These are phyloP conservation scores for Phanerodontia chrysosporium DNA, from an alignment of 768 basidiomycete genomes.

Conservation along the genomic window DNA sequence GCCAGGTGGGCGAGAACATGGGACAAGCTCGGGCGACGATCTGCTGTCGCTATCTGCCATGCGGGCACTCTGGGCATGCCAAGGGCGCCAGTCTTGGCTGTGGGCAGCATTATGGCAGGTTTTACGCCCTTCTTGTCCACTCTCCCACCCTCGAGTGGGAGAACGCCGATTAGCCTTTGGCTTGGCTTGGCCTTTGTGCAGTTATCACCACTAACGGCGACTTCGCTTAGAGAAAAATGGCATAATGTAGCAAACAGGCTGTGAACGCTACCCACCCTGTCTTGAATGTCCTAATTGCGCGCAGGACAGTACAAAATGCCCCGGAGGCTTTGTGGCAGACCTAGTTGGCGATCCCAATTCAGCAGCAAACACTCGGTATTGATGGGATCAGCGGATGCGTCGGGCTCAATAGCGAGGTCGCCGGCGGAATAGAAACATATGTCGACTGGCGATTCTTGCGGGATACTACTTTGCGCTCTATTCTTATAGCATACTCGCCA, in stretches of 20 bases:
- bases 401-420: neutral
- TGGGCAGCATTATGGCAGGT: neutral
- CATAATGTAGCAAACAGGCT: neutral
- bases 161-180: neutral
- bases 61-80: neutral
- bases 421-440: too few species aligned
- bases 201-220: neutral
- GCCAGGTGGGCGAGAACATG: neutral
- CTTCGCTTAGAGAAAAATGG: neutral
- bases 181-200: neutral
- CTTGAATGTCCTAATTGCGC: neutral
- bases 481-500: too few species aligned
- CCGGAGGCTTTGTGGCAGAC: neutral
- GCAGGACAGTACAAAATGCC: neutral
- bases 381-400: neutral
- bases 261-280: neutral
- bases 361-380: neutral
- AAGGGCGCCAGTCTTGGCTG: neutral
- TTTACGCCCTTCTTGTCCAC: neutral
- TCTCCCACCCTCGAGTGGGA: neutral
- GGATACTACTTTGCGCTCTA: too few species aligned
- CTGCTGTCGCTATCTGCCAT: neutral
- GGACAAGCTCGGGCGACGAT: neutral
- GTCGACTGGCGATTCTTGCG: too few species aligned
- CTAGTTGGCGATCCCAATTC: neutral